phyloP scores from a whole-genome alignment of 108 stramenopile genomes.

The Fistulifera solaris region DNA sequence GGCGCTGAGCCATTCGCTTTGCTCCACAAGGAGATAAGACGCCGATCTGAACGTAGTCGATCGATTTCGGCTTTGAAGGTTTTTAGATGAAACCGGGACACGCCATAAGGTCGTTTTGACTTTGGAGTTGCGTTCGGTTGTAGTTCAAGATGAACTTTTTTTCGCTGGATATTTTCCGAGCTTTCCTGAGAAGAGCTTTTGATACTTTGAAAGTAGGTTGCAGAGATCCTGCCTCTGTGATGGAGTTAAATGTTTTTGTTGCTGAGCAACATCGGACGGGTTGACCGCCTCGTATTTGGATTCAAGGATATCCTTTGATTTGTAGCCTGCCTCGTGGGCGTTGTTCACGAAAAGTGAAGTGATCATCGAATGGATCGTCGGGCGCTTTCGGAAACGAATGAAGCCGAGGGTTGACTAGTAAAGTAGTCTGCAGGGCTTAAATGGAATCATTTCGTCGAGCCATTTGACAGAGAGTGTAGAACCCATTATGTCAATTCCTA shows the following conservation, averaged over 20 bases:
- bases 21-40: background rate
- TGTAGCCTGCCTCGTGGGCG: background rate
- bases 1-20: constrained; percentile 12
- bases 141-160: constrained; percentile 1
- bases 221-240: constrained; percentile 12
- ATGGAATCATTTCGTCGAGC: too few relatives aligned
- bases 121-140: background rate
- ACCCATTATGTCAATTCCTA: background rate
- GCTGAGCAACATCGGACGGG: constrained; percentile 10
- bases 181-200: background rate
- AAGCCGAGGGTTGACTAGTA: too few relatives aligned
- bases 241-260: constrained; percentile 22
- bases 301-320: constrained; percentile 20
- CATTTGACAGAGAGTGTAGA: too few relatives aligned
- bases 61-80: constrained; percentile 1
- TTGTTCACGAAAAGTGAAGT: background rate
- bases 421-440: too few relatives aligned
- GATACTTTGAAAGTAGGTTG: constrained; percentile 8
- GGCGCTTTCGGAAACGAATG: too few relatives aligned
- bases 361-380: too few relatives aligned
- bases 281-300: constrained; percentile 25
- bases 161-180: background rate
- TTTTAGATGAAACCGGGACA: background rate
- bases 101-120: background rate
- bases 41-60: background rate